Evolutionary conservation across 768 basidiomycete genomes (phyloP).

Genomic region (Terana coerulea): DNA sequence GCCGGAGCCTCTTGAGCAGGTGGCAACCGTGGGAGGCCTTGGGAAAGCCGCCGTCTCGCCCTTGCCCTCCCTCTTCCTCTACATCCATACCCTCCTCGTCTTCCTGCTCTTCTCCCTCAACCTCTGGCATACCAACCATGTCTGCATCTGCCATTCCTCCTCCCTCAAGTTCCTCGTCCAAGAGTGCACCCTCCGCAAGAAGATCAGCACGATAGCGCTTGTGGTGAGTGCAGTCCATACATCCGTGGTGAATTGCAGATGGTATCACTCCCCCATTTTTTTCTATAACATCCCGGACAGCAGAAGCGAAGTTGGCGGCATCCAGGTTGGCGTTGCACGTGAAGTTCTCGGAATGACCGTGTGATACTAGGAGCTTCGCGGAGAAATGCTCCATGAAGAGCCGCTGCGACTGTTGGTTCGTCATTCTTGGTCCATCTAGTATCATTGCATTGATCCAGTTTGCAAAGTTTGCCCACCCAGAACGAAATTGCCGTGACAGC

Average conservation of each 20-base stretch:
- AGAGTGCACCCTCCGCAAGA: not conserved
- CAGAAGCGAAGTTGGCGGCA: not conserved
- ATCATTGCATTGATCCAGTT: not conserved
- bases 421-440: not conserved
- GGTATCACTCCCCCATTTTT: not conserved
- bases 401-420: not conserved
- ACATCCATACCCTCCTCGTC: too few relatives aligned
- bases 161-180: not conserved
- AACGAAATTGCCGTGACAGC: not conserved
- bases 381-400: slow-evolving; percentile 4
- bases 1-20: not conserved
- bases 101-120: too few relatives aligned
- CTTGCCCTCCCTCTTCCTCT: not conserved
- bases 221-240: slow-evolving; percentile 1
- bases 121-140: too few relatives aligned
- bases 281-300: not conserved
- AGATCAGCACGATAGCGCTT: slow-evolving; percentile 3
- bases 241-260: not conserved
- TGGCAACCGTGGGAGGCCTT: too few relatives aligned
- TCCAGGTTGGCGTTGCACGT: not conserved
- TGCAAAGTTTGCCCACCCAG: not conserved
- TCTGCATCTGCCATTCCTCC: too few relatives aligned
- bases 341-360: not conserved
- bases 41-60: not conserved
- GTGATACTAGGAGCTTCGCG: not conserved